Evolutionary conservation across 1,284 basidiomycete genomes (phyloP).

Genomic region (Ustilago lituana): DNA sequence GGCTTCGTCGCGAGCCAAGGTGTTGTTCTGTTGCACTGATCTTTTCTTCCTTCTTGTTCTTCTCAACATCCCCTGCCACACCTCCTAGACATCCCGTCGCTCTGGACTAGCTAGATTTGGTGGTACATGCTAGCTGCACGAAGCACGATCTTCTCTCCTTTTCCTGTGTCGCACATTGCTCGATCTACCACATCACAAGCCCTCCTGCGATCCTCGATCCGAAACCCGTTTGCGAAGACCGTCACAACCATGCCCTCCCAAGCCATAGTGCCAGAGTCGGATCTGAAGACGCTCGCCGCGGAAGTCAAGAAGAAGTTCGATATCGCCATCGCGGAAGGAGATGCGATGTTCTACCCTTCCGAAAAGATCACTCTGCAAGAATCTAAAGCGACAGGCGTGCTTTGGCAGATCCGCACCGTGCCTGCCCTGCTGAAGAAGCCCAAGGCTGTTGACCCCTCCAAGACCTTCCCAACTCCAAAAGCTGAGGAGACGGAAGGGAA

Average conservation of each 20-base stretch:
- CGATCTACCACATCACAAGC: neutral
- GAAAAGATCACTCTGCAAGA: constrained; percentile 37
- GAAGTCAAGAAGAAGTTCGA: constrained; percentile 51
- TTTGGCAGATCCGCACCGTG: constrained; percentile 60
- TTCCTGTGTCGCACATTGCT: neutral
- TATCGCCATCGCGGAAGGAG: constrained; percentile 42
- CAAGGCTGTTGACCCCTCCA: constrained; percentile 11
- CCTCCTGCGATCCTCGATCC: neutral
- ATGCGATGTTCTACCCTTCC: constrained; percentile 63
- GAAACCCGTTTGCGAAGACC: neutral
- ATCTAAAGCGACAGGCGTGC: constrained; percentile 6
- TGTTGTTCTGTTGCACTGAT: constrained; percentile 6
- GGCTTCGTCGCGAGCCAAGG: no score
- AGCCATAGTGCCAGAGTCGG: constrained; percentile 19
- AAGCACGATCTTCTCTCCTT: no score
- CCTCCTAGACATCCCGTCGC: neutral
- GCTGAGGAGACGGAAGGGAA: constrained; percentile 4
- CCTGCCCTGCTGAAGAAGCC: constrained; percentile 62
- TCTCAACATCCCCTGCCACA: neutral
- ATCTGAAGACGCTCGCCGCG: constrained; percentile 36
- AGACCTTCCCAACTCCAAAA: neutral
- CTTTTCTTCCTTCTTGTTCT: neutral
- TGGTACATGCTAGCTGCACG: constrained; percentile 2
- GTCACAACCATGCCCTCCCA: no score
- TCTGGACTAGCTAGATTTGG: neutral